Percentiles rank a stretch among this genome's conserved stretches.
These are phyloP conservation scores for Nelumbo lutea DNA, from an alignment of 164 flowering plant genomes.

Conservation along the genomic window DNA sequence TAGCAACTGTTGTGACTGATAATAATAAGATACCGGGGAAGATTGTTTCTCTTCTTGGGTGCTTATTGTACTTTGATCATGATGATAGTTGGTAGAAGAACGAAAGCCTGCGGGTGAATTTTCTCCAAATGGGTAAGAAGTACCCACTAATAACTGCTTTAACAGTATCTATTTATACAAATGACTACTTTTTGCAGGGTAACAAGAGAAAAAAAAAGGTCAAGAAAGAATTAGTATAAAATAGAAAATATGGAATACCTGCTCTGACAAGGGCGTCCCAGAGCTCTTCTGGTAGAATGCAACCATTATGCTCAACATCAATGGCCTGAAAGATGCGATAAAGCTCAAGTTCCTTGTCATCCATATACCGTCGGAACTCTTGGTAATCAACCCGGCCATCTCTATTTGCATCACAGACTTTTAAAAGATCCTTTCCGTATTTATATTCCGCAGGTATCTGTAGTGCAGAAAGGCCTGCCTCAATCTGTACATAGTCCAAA, in stretches of 20 bases:
- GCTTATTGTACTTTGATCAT: not conserved
- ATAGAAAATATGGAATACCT: conserved; percentile 44
- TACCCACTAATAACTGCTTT: not conserved
- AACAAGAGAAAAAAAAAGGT: not conserved
- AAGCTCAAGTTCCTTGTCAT: conserved; percentile 87
- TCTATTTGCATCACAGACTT: conserved; percentile 69
- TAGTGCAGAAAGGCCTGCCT: conserved; percentile 70
- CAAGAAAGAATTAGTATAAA: not conserved
- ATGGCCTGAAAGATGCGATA: conserved; percentile 87
- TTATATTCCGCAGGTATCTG: conserved; percentile 82
- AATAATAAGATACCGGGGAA: too few species aligned
- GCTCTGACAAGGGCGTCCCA: conserved; percentile 90
- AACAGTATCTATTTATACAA: not conserved
- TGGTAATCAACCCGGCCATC: conserved; percentile 85
- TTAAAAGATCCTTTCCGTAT: conserved; percentile 79
- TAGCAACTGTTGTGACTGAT: too few species aligned
- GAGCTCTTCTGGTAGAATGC: conserved; percentile 92
- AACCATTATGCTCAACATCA: conserved; percentile 93
- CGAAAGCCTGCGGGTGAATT: not conserved
- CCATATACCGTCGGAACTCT: conserved; percentile 87
- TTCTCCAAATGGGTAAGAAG: not conserved
- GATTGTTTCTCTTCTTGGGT: not conserved
- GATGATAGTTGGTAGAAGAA: not conserved
- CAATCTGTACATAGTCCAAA: conserved; percentile 72
- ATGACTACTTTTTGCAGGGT: not conserved